phyloP scores from a whole-genome alignment of 345 rosid species.

The Mangifera indica region DNA sequence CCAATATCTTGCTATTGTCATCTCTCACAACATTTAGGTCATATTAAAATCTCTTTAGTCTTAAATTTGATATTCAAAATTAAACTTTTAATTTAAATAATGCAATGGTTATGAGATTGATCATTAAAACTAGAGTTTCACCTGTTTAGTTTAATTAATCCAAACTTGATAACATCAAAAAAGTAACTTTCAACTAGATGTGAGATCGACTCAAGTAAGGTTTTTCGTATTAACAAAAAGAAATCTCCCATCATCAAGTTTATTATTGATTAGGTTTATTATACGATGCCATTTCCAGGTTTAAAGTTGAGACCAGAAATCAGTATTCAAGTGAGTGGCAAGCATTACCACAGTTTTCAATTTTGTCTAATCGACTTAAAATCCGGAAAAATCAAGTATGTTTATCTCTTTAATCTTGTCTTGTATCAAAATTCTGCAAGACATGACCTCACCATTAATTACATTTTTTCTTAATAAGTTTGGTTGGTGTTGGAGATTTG shows the following conservation, averaged over 20 bases:
- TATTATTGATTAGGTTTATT: not conserved
- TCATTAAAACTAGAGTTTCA: too few relatives aligned
- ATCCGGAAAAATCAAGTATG: not conserved
- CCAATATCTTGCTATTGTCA: conserved; percentile 22
- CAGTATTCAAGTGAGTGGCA: conserved; percentile 10
- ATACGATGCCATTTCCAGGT: not conserved
- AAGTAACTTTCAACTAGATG: too few relatives aligned
- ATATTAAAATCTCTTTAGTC: conserved; percentile 13
- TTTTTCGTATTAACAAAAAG: too few relatives aligned
- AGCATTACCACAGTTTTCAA: not conserved
- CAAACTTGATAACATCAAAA: too few relatives aligned
- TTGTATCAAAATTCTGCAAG: conserved; percentile 1
- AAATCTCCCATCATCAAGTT: too few relatives aligned
- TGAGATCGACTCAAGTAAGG: too few relatives aligned
- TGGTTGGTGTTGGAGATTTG: not conserved
- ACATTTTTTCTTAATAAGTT: not conserved
- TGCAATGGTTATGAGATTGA: too few relatives aligned
- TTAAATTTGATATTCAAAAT: too few relatives aligned
- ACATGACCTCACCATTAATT: conserved; percentile 10
- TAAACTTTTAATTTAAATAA: too few relatives aligned
- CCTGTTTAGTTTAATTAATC: too few relatives aligned
- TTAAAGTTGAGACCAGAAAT: not conserved
- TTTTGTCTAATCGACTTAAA: conserved; percentile 15
- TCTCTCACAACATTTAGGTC: conserved; percentile 18
- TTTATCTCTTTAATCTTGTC: conserved; percentile 12